Percentiles rank a stretch among this genome's conserved stretches.
phyloP scores from a whole-genome alignment of 2,329 filamentous ascomycete genomes.

The Phaeomoniella chlamydospora region DNA sequence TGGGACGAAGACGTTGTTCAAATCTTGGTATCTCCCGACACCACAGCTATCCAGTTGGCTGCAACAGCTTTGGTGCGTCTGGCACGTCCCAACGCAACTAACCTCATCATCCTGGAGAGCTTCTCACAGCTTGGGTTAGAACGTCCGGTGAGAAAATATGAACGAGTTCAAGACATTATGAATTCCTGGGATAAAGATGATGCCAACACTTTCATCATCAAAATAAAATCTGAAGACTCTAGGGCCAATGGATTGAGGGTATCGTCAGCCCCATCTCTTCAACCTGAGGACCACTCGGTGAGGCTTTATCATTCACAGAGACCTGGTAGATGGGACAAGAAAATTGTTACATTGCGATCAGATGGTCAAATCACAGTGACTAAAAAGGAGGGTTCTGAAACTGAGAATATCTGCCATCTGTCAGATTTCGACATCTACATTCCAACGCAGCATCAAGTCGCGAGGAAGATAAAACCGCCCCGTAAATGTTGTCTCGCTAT shows the following conservation, averaged over 20 bases:
- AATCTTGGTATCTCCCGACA: conserved; percentile 60
- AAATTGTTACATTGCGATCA: conserved; percentile 56
- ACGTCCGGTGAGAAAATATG: conserved; percentile 70
- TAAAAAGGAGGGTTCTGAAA: conserved; percentile 59
- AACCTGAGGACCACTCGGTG: conserved; percentile 53
- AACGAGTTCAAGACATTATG: conserved; percentile 72
- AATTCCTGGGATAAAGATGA: conserved; percentile 82
- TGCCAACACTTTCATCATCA: conserved; percentile 59
- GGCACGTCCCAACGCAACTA: conserved; percentile 47
- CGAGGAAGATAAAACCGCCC: conserved; percentile 63
- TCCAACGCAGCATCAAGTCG: conserved; percentile 52
- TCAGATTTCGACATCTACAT: conserved; percentile 88
- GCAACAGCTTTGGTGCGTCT: conserved; percentile 50
- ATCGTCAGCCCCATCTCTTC: conserved; percentile 45
- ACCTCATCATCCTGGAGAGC: conserved; percentile 59
- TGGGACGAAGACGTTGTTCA: conserved; percentile 55
- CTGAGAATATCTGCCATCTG: conserved; percentile 64
- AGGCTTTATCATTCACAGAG: conserved; percentile 69
- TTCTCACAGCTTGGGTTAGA: conserved; percentile 66
- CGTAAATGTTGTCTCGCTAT: conserved; percentile 77
- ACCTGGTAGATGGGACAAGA: conserved; percentile 78
- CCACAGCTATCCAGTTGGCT: conserved; percentile 60
- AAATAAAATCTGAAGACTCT: conserved; percentile 38
- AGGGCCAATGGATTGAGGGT: conserved; percentile 39
- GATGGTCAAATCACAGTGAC: conserved; percentile 59